Conservation (phyloP, 441 rosid genomes). For the Arabidopsis lyrata region DNA sequence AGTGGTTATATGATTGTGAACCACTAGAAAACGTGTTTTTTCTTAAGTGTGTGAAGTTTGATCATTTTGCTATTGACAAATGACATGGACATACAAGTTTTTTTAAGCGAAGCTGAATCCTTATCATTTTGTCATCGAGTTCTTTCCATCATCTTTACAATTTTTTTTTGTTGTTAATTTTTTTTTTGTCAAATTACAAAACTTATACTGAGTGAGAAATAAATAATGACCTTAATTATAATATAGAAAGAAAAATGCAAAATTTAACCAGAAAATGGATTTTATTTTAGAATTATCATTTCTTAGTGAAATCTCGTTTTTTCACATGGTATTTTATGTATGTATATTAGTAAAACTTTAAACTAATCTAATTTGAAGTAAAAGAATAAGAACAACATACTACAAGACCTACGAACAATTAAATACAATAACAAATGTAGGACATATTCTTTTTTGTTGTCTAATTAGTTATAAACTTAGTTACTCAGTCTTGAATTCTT, state of each 20-base stretch:
- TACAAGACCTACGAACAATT: not conserved
- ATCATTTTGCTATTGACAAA: not conserved
- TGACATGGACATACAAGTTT: not conserved
- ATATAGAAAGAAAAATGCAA: not conserved
- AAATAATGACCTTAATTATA: not conserved
- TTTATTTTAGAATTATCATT: not conserved
- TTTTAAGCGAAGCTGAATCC: not conserved
- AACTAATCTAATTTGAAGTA: not conserved
- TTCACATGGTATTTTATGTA: not conserved
- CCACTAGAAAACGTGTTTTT: not conserved
- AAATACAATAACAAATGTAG: constrained; percentile 9
- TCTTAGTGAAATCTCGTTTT: not conserved
- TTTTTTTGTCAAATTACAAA: not conserved
- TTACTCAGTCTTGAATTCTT: constrained; percentile 41
- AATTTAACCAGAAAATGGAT: not conserved
- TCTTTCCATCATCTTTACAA: not conserved
- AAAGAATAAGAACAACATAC: not conserved
- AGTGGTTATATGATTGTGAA: not conserved
- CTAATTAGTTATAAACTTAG: constrained; percentile 8
- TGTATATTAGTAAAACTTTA: not conserved
- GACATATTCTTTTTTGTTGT: not conserved
- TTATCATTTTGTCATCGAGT: not conserved
- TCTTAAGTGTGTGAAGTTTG: not conserved
- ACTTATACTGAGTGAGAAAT: not conserved
- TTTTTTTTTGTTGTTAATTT: no score